Evolutionary conservation across 148 eudicot species (phyloP).

Genomic region (Talinum fruticosum): DNA sequence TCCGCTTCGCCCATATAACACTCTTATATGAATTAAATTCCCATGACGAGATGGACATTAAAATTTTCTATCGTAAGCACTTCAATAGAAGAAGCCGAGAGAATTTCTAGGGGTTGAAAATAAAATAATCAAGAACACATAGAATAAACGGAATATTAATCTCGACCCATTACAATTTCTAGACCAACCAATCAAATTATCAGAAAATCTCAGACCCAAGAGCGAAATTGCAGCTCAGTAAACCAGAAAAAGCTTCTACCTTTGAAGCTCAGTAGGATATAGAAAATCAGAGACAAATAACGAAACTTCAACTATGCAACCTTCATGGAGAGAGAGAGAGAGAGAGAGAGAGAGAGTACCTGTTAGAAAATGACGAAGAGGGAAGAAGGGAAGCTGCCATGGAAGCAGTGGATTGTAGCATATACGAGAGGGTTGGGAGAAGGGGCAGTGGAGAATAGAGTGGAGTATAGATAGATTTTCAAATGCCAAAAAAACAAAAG

Average conservation of each 20-base stretch:
- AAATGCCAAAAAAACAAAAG: too few species aligned
- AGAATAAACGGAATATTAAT: not conserved
- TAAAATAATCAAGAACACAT: not conserved
- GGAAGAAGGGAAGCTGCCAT: conserved; percentile 27
- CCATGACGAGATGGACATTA: too few species aligned
- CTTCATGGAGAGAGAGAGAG: not conserved
- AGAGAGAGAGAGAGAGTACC: conserved; percentile 16
- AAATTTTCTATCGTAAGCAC: too few species aligned
- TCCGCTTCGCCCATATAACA: too few species aligned
- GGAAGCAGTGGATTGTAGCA: conserved; percentile 16
- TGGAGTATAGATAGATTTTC: not conserved
- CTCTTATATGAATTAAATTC: too few species aligned
- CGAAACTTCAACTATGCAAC: not conserved
- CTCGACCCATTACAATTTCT: conserved; percentile 3
- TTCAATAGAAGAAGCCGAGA: too few species aligned
- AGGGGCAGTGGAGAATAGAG: not conserved
- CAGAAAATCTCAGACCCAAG: not conserved
- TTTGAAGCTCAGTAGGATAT: not conserved
- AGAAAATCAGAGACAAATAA: not conserved
- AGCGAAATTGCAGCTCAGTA: not conserved
- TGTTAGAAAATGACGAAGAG: conserved; percentile 20
- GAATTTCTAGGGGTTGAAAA: too few species aligned
- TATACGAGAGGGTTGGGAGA: not conserved
- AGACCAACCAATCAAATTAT: not conserved
- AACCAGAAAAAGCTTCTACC: conserved; percentile 1